phyloP scores from a whole-genome alignment of 2,329 filamentous ascomycete species.

The Xylariaceae sp. region DNA sequence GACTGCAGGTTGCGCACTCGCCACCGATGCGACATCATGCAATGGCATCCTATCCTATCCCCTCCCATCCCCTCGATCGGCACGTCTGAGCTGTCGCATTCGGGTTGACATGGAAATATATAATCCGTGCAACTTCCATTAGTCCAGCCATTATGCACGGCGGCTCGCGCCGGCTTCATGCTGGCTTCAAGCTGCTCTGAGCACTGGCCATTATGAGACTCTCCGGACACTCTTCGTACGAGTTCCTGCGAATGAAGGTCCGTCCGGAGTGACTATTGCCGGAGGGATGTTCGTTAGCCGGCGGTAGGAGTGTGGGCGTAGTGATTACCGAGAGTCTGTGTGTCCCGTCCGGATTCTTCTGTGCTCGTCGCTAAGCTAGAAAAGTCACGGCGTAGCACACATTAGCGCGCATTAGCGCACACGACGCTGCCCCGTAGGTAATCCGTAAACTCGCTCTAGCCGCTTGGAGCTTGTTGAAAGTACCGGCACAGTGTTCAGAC shows the following conservation, averaged over 20 bases:
- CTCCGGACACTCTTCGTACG: no score
- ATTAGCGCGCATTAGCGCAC: no score
- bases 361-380: no score
- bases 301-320: no score
- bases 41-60: neutral
- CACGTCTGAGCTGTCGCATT: neutral
- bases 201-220: neutral
- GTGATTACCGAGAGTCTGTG: no score
- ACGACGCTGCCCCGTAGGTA: no score
- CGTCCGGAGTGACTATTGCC: no score
- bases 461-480: neutral
- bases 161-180: neutral
- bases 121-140: neutral
- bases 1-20: neutral
- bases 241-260: no score
- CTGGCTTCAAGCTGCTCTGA: neutral
- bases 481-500: neutral
- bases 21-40: neutral
- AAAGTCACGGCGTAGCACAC: no score
- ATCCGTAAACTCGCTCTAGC: no score
- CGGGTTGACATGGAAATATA: neutral
- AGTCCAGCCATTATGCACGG: neutral
- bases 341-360: no score
- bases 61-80: neutral
- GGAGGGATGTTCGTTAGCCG: no score